Conservation (phyloP, 768 basidiomycete genomes). For the Leucocoprinus birnbaumii region DNA sequence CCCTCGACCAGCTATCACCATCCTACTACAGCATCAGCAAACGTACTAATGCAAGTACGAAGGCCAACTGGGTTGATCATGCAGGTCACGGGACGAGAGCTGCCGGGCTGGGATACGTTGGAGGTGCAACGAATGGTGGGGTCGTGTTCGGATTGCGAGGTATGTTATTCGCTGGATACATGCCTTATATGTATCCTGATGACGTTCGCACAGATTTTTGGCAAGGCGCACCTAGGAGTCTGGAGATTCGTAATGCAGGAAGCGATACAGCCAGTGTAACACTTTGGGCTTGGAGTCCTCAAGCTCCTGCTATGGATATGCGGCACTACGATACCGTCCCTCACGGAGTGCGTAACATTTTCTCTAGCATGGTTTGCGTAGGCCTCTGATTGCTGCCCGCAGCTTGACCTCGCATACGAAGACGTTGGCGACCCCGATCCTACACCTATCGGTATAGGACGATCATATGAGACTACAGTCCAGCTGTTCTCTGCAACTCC, state of each 20-base stretch:
- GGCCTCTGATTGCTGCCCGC: not conserved
- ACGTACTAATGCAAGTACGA: slow-evolving; percentile 21
- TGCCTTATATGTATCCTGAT: too few species aligned
- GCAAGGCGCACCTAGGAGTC: slow-evolving; percentile 31
- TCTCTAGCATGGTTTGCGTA: not conserved
- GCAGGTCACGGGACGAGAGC: slow-evolving; percentile 32
- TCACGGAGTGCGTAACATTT: slow-evolving; percentile 26
- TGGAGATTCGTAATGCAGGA: slow-evolving; percentile 32
- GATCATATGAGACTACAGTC: slow-evolving; percentile 32
- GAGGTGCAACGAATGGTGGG: slow-evolving; percentile 32
- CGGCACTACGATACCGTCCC: slow-evolving; percentile 35
- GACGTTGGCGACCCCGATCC: slow-evolving; percentile 37
- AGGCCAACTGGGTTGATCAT: slow-evolving; percentile 25
- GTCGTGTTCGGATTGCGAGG: slow-evolving; percentile 32
- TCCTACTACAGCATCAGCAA: slow-evolving; percentile 28
- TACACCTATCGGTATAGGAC: slow-evolving; percentile 32
- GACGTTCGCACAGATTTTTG: slow-evolving; percentile 27
- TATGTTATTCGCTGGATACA: slow-evolving; percentile 3
- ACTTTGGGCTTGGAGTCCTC: slow-evolving; percentile 35
- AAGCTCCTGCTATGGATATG: slow-evolving; percentile 34
- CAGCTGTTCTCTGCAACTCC: slow-evolving; percentile 33
- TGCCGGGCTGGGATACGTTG: slow-evolving; percentile 32
- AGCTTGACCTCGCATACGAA: slow-evolving; percentile 37
- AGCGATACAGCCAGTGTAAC: slow-evolving; percentile 26
- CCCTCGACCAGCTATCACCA: slow-evolving; percentile 32